Conservation (phyloP, 1,284 basidiomycete genomes). For the Moniliophthora roreri region DNA sequence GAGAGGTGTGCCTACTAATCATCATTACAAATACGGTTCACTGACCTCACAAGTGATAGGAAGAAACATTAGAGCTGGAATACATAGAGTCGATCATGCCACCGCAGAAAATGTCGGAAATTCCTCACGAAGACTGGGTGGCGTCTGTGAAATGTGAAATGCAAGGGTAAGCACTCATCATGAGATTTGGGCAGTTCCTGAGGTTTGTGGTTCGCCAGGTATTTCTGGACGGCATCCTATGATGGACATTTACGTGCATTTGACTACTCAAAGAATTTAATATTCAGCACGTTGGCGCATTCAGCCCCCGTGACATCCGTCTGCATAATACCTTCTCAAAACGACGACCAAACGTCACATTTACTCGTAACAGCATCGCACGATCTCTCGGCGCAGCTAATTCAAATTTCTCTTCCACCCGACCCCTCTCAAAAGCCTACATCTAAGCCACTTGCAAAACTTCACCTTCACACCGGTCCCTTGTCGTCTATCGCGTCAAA, state of each 20-base stretch:
- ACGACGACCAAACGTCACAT: slow-evolving; percentile 38
- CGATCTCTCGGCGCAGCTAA: slow-evolving; percentile 76
- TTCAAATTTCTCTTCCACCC: slow-evolving; percentile 42
- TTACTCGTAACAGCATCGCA: slow-evolving; percentile 81
- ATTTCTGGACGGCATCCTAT: slow-evolving; percentile 81
- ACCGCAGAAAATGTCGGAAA: slow-evolving; percentile 77
- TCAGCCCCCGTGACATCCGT: slow-evolving; percentile 74
- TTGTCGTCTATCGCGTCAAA: slow-evolving; percentile 67
- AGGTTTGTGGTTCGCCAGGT: slow-evolving; percentile 31
- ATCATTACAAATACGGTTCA: background rate
- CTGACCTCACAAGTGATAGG: slow-evolving; percentile 40
- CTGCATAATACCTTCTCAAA: slow-evolving; percentile 49
- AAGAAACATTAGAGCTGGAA: slow-evolving; percentile 91
- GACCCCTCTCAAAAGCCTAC: slow-evolving; percentile 24
- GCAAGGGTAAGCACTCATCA: slow-evolving; percentile 53
- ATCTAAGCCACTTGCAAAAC: slow-evolving; percentile 49
- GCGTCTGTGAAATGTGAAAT: slow-evolving; percentile 75
- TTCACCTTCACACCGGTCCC: slow-evolving; percentile 76
- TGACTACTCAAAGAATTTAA: slow-evolving; percentile 62
- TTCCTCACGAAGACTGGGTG: slow-evolving; percentile 95
- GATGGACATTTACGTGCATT: slow-evolving; percentile 77
- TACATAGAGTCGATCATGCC: slow-evolving; percentile 94
- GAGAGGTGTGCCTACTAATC: slow-evolving; percentile 48
- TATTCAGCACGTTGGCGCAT: slow-evolving; percentile 54
- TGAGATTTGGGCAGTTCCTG: background rate